phyloP scores from a whole-genome alignment of 306 rosid genomes.

The Quillaja saponaria region DNA sequence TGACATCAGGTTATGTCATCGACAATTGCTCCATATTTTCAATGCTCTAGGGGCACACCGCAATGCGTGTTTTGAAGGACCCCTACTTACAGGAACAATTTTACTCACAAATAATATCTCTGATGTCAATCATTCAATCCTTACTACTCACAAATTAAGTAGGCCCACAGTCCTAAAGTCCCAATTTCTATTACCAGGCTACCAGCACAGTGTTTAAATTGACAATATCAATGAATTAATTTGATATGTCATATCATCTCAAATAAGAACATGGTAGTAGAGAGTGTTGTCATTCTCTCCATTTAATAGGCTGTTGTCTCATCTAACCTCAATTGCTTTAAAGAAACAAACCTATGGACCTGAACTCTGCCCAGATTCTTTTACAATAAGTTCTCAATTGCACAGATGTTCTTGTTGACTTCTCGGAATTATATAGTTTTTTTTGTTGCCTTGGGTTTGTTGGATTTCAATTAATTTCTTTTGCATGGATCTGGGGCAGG shows the following conservation, averaged over 20 bases:
- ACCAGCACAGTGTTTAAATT: constrained; percentile 38
- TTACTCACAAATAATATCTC: constrained; percentile 46
- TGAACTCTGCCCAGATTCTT: constrained; percentile 36
- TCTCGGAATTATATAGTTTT: constrained; percentile 27
- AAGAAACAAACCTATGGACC: constrained; percentile 36
- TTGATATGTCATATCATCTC: constrained; percentile 59
- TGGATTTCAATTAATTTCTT: background rate
- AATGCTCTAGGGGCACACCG: background rate
- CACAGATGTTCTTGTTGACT: constrained; percentile 42
- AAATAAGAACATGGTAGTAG: constrained; percentile 41
- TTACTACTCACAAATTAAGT: constrained; percentile 47
- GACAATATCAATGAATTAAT: constrained; percentile 44
- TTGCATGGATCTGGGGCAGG: constrained; percentile 63
- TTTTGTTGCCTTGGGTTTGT: constrained; percentile 31
- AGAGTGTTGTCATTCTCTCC: constrained; percentile 59
- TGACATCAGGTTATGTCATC: too few relatives aligned
- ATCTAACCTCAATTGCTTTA: constrained; percentile 27
- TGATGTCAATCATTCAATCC: constrained; percentile 38
- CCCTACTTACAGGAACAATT: constrained; percentile 36
- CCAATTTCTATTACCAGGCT: constrained; percentile 47
- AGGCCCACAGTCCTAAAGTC: constrained; percentile 40
- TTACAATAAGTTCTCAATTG: constrained; percentile 27
- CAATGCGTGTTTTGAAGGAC: constrained; percentile 30
- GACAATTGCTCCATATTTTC: too few relatives aligned
- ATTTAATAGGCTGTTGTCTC: constrained; percentile 42